Conservation (phyloP, 202 grass and related monocot species). For the Setaria viridis region DNA sequence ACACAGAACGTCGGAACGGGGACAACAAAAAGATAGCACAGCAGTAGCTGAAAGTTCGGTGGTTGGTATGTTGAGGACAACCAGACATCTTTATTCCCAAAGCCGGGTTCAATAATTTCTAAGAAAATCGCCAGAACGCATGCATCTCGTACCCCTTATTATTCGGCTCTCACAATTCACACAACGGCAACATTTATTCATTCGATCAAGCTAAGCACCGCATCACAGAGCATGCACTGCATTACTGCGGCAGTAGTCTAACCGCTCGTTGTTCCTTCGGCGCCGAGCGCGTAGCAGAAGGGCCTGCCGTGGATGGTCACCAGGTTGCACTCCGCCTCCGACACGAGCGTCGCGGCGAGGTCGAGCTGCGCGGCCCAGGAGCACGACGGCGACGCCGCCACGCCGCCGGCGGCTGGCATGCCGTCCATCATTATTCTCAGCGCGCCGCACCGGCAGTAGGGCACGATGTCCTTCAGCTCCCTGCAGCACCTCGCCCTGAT, state of each 20-base stretch:
- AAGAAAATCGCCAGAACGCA: no score
- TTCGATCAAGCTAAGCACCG: no score
- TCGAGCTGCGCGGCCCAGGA: neutral
- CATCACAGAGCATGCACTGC: no score
- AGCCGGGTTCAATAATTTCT: no score
- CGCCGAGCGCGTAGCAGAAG: conserved; percentile 15
- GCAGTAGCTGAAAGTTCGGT: no score
- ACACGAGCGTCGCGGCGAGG: neutral
- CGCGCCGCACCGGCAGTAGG: conserved; percentile 14
- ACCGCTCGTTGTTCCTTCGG: neutral
- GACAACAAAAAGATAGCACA: no score
- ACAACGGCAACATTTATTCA: no score
- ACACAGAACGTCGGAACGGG: no score
- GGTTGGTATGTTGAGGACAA: no score
- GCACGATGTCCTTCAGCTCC: neutral
- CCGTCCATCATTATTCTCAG: neutral
- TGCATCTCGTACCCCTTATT: no score
- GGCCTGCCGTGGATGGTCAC: neutral
- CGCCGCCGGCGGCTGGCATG: neutral
- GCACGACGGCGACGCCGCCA: neutral
- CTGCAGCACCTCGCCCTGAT: neutral
- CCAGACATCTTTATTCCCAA: no score
- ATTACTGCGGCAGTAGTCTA: neutral
- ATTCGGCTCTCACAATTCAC: no score
- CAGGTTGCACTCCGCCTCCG: conserved; percentile 2